Conservation (phyloP, 2,329 filamentous ascomycete species). For the Pyricularia grisea region DNA sequence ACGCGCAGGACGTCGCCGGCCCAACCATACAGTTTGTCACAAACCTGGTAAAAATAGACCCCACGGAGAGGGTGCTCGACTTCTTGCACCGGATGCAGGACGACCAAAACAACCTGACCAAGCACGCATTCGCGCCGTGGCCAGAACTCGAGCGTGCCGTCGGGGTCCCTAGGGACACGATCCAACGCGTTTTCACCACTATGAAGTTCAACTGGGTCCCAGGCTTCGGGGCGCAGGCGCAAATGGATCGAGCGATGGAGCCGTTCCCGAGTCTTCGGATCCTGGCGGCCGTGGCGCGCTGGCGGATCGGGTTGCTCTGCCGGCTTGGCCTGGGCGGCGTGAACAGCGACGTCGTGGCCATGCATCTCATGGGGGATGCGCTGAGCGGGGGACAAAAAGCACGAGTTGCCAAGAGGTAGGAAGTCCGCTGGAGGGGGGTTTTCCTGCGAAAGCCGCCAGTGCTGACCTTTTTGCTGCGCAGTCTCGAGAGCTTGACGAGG, state of each 20-base stretch:
- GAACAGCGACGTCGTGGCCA: slow-evolving; percentile 5
- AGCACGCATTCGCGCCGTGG: slow-evolving; percentile 8
- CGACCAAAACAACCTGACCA: slow-evolving; percentile 9
- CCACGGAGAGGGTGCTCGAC: slow-evolving; percentile 6
- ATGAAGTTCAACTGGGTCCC: slow-evolving; percentile 12
- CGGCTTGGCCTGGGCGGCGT: slow-evolving; percentile 6
- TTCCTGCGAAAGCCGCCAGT: no score
- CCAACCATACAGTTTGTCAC: slow-evolving; percentile 11
- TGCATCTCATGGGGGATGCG: slow-evolving; percentile 8
- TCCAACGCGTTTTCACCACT: slow-evolving; percentile 7
- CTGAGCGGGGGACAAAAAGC: neutral
- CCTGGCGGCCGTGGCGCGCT: slow-evolving; percentile 6
- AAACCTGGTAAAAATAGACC: slow-evolving; percentile 7
- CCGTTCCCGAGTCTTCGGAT: slow-evolving; percentile 7
- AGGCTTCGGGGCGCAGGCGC: slow-evolving; percentile 6
- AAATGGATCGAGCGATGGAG: slow-evolving; percentile 7
- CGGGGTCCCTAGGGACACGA: neutral
- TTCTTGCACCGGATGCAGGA: slow-evolving; percentile 9
- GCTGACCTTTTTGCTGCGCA: slow-evolving; percentile 4
- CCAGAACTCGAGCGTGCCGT: slow-evolving; percentile 8
- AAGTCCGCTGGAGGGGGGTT: no score
- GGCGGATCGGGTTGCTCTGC: slow-evolving; percentile 5
- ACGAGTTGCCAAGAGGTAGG: slow-evolving; percentile 2
- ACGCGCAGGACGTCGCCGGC: slow-evolving; percentile 11
- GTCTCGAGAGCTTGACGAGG: slow-evolving; percentile 1